Conservation (phyloP, 306 rosid genomes). For the Quillaja saponaria region DNA sequence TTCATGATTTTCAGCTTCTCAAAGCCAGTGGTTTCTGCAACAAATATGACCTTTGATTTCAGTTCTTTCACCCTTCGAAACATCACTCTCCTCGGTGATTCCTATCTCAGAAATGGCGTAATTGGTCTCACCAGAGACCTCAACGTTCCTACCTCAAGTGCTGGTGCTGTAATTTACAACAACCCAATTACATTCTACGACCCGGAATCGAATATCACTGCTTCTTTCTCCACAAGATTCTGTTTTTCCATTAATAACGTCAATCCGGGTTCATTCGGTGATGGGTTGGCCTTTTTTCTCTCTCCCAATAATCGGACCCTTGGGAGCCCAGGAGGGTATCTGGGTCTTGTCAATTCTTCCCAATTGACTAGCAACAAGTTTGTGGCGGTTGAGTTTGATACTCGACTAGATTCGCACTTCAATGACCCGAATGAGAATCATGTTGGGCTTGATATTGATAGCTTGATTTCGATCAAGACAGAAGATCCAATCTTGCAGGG, state of each 20-base stretch:
- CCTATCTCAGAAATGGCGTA: conserved; percentile 65
- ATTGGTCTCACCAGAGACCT: conserved; percentile 71
- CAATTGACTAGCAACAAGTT: conserved; percentile 39
- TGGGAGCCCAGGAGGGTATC: conserved; percentile 40
- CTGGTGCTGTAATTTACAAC: conserved; percentile 62
- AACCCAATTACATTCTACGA: conserved; percentile 51
- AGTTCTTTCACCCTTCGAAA: conserved; percentile 66
- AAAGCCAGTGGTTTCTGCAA: conserved; percentile 1
- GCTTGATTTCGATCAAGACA: conserved; percentile 50
- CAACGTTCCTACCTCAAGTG: conserved; percentile 65
- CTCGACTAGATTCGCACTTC: conserved; percentile 42
- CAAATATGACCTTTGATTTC: conserved; percentile 49
- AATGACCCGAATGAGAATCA: conserved; percentile 62
- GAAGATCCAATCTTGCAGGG: conserved; percentile 47
- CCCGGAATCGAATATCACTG: conserved; percentile 44
- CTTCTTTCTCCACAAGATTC: conserved; percentile 75
- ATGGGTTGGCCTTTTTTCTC: conserved; percentile 70
- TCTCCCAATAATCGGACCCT: conserved; percentile 46
- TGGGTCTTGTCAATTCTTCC: conserved; percentile 51
- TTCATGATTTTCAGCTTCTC: neutral
- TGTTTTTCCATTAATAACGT: conserved; percentile 49
- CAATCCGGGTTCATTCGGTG: conserved; percentile 59
- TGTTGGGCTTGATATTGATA: conserved; percentile 56
- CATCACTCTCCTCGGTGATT: conserved; percentile 82
- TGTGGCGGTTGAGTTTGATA: conserved; percentile 67